phyloP scores from a whole-genome alignment of 2,329 filamentous ascomycete genomes.

The Cladosporium sp. region DNA sequence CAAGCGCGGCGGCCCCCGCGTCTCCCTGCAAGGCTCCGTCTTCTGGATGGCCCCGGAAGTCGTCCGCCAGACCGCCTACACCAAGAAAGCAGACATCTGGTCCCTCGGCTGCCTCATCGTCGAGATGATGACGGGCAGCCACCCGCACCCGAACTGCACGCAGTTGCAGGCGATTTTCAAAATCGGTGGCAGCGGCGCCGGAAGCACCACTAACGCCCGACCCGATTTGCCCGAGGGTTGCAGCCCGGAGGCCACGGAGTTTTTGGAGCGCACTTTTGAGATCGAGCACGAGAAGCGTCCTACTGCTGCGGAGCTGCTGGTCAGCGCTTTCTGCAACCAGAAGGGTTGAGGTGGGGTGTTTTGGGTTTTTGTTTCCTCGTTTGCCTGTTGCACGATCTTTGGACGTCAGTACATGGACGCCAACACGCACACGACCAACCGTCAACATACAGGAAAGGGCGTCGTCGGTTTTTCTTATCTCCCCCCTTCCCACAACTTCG shows the following conservation, averaged over 20 bases:
- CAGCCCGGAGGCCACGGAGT: conserved; percentile 75
- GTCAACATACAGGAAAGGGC: too few species aligned
- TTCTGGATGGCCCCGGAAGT: conserved; percentile 99
- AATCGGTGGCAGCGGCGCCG: conserved; percentile 70
- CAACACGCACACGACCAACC: too few species aligned
- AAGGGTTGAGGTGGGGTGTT: not conserved
- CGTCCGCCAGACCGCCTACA: conserved; percentile 95
- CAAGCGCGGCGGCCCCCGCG: conserved; percentile 54
- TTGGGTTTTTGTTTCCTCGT: too few species aligned
- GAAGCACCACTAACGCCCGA: conserved; percentile 53
- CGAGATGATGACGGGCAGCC: conserved; percentile 97
- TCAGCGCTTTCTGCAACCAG: conserved; percentile 60
- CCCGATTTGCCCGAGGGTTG: conserved; percentile 85
- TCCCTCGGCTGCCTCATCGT: conserved; percentile 93
- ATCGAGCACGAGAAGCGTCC: conserved; percentile 90
- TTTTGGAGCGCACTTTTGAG: conserved; percentile 87
- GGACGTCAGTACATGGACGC: too few species aligned
- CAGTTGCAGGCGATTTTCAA: conserved; percentile 98
- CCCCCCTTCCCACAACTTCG: too few species aligned
- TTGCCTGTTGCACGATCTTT: too few species aligned
- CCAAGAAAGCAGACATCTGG: conserved; percentile 98
- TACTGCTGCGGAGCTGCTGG: conserved; percentile 83
- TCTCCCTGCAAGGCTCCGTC: conserved; percentile 90
- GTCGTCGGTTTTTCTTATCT: too few species aligned
- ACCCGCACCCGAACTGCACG: conserved; percentile 94